Evolutionary conservation across 305 asterid genomes (phyloP).

Genomic region (Fraxinus sp.): DNA sequence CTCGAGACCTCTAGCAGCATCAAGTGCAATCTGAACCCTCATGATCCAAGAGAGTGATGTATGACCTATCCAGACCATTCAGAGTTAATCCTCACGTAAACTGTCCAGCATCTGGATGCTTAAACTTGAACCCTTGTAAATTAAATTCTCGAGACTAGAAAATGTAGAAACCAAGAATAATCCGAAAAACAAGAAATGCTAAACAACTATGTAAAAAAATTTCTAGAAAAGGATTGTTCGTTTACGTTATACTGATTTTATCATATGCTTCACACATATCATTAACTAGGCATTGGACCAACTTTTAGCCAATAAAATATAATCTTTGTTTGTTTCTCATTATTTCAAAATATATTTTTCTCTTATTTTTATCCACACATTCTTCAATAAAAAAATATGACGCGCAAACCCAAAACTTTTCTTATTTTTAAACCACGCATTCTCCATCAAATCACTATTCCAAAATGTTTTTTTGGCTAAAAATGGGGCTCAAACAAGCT

Average conservation of each 20-base stretch:
- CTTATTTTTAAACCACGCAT: not conserved
- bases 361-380: not conserved
- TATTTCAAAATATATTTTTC: too few species aligned
- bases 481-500: not conserved
- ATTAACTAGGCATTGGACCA: not conserved
- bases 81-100: conserved; percentile 12
- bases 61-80: conserved; percentile 56
- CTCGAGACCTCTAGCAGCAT: conserved; percentile 91
- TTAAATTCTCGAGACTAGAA: not conserved
- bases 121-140: not conserved
- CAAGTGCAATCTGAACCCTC: conserved; percentile 93
- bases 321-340: not conserved
- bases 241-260: not conserved
- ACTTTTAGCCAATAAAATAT: not conserved
- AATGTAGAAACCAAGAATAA: not conserved
- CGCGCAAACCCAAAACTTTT: not conserved
- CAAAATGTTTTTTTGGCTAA: not conserved
- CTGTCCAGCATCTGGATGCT: not conserved
- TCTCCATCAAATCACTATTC: not conserved
- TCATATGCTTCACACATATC: not conserved
- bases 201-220: not conserved
- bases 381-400: too few species aligned
- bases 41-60: conserved; percentile 83
- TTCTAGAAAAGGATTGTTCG: not conserved
- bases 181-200: not conserved